phyloP scores from a whole-genome alignment of 139 green algal species.

The Yamagishiella unicocca region DNA sequence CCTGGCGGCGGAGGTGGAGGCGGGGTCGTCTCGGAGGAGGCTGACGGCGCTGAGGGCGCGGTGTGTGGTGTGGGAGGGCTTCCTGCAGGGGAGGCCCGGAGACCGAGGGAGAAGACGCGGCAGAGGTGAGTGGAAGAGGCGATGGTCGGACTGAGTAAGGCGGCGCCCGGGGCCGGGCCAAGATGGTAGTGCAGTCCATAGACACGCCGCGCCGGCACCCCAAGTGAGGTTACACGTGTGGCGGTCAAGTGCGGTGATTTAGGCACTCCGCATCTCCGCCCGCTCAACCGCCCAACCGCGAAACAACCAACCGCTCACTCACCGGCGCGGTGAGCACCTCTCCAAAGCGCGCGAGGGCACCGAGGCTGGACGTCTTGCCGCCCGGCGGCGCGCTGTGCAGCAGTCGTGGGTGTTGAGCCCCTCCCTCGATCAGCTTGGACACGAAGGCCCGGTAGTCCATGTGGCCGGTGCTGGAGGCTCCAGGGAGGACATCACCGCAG shows the following conservation, averaged over 20 bases:
- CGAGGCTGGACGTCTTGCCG: not conserved
- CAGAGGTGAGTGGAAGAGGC: not conserved
- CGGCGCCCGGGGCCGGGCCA: too few species aligned
- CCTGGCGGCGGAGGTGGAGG: not conserved
- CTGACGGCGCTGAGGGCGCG: constrained; percentile 12
- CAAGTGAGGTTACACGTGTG: too few species aligned
- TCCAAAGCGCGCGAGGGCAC: not conserved
- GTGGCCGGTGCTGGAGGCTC: not conserved
- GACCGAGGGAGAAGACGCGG: not conserved
- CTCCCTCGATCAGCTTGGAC: not conserved
- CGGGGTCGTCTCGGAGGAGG: not conserved
- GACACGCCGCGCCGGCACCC: too few species aligned
- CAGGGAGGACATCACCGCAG: constrained; percentile 10
- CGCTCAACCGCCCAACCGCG: too few species aligned
- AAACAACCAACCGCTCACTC: too few species aligned
- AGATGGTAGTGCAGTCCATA: too few species aligned
- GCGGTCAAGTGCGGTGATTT: too few species aligned
- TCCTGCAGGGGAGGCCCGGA: not conserved
- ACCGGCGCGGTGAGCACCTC: constrained; percentile 15
- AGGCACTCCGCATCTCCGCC: too few species aligned
- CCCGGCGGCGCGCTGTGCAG: constrained; percentile 6
- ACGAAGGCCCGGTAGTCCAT: constrained; percentile 45
- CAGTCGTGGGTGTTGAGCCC: not conserved
- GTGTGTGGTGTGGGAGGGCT: not conserved
- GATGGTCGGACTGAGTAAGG: too few species aligned